Base-by-base conservation (phyloP, 768 basidiomycete species). In the Mycena latifolia region DNA sequence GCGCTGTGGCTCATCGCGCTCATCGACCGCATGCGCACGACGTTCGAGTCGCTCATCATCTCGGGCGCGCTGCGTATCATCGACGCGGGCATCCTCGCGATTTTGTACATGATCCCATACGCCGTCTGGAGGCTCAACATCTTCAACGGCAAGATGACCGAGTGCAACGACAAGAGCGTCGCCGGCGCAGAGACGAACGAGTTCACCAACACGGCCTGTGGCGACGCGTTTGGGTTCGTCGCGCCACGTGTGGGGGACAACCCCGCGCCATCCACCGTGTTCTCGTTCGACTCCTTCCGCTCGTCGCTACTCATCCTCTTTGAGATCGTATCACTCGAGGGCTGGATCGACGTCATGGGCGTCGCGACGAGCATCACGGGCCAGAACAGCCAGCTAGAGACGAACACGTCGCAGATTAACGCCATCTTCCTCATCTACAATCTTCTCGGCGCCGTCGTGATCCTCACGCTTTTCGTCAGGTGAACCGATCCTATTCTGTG, bases 71-170 rank as follows among this genome's bases (percentile, higher is more conserved):
- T 84, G 31, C 91, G 93, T 71, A 96, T 99, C 66, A 67, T 98
- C 58, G 95, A 97, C 69, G 97, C 97, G 2, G 94, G 92, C 5
- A 77, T 97, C 52, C 88, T 98, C 18, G 94, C 96, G 55, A 87
- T 96, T 48, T 85, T 98, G 55, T 95, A 95, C 76, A 92, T 95
- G 88, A 93, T 95, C 69, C 94, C 94, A 0, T 95, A 94, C 73
- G 93, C 95, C 20, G 90, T 96, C 11, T 96, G 95, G 95, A 95
- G 96, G 12, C 86, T 94, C 54, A 98, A 95, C 73, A 93, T 98
- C 76, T 98, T 98, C 78, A 83, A 89, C 2, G 96, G 95, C 18
- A 79, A 89, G 63, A 89, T 95, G 82, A 95, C 91, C 76, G 76
- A 79, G 31, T 99, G 97, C 82, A 98, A 94, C 74, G 95, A 98